Evolutionary conservation across 2,329 filamentous ascomycete species (phyloP).

Genomic region (Ophidiomyces ophidiicola): DNA sequence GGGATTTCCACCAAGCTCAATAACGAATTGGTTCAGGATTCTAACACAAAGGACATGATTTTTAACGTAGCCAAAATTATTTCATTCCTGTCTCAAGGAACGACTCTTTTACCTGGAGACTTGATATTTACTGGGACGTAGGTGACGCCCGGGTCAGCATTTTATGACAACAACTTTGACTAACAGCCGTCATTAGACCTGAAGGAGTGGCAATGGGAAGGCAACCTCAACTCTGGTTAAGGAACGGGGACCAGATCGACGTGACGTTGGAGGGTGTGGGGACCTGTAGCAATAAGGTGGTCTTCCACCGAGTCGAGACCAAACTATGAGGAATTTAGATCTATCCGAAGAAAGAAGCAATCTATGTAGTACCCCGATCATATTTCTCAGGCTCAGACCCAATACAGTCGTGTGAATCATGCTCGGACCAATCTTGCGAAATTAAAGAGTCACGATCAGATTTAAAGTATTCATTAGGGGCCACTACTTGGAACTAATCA

Average conservation of each 20-base stretch:
- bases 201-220: slow-evolving; percentile 60
- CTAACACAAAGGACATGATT: slow-evolving; percentile 39
- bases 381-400: no score
- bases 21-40: slow-evolving; percentile 38
- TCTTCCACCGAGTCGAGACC: slow-evolving; percentile 31
- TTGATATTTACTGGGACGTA: slow-evolving; percentile 36
- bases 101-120: slow-evolving; percentile 31
- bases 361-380: background rate
- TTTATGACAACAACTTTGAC: background rate
- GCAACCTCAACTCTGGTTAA: slow-evolving; percentile 54
- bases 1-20: slow-evolving; percentile 39
- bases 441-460: background rate
- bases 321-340: slow-evolving; percentile 26
- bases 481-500: slow-evolving; percentile 20
- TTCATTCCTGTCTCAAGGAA: slow-evolving; percentile 36
- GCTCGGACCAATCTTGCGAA: background rate
- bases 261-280: slow-evolving; percentile 56
- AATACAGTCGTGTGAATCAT: background rate
- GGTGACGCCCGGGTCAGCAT: slow-evolving; percentile 18
- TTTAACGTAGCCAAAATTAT: slow-evolving; percentile 38
- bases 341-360: no score
- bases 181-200: slow-evolving; percentile 41
- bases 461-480: background rate
- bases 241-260: slow-evolving; percentile 58
- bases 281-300: slow-evolving; percentile 37